These are phyloP conservation scores for Primulina eburnea DNA, from an alignment of 257 asterid genomes.

Conservation along the genomic window DNA sequence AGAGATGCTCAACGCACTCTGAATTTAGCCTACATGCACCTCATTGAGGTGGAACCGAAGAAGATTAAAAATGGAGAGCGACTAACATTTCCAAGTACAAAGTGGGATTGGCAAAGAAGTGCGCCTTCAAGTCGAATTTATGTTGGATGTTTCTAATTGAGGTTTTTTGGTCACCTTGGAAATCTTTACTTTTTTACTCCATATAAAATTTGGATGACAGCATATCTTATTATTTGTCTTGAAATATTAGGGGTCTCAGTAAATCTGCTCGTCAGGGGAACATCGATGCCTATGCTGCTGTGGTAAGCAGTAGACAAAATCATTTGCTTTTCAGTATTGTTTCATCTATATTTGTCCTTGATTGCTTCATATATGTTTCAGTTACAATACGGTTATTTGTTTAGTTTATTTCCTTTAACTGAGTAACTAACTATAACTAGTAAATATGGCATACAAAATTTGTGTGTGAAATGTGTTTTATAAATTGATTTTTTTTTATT, in stretches of 20 bases:
- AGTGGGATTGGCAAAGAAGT: not conserved
- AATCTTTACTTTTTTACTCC: not conserved
- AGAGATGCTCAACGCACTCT: not conserved
- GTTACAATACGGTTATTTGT: not conserved
- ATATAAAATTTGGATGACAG: not conserved
- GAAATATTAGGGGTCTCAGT: constrained; percentile 50
- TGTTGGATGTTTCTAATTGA: not conserved
- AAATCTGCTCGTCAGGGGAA: constrained; percentile 54
- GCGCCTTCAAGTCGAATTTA: not conserved
- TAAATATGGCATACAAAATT: not conserved
- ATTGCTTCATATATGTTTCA: not conserved
- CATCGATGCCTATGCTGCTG: constrained; percentile 85
- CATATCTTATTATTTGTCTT: not conserved
- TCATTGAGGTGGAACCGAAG: not conserved
- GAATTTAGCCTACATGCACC: not conserved
- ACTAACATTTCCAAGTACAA: not conserved
- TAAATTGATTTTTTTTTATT: no score
- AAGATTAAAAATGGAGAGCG: not conserved
- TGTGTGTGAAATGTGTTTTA: not conserved
- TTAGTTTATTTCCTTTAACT: not conserved
- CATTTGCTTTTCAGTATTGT: not conserved
- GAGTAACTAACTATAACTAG: not conserved
- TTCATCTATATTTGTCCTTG: not conserved
- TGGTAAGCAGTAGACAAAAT: constrained; percentile 40
- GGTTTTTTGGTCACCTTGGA: not conserved